Evolutionary conservation across 116 monocot genomes (phyloP).

Genomic region (Papilionanthe hybrid): DNA sequence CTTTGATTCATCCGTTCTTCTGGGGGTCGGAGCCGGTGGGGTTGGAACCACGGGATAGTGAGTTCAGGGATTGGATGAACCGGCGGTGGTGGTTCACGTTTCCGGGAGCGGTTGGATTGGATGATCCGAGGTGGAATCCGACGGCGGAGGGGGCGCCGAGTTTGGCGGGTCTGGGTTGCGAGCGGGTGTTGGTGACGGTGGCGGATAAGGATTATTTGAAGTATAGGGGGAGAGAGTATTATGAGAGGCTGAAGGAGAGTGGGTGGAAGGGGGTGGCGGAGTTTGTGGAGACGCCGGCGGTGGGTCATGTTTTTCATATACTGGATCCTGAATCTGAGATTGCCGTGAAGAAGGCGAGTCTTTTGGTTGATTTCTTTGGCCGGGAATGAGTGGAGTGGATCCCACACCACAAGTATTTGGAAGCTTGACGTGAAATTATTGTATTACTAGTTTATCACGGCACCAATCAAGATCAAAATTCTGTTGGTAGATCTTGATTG

Average conservation of each 20-base stretch:
- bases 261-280: slow-evolving; percentile 11
- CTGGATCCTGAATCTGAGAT: background rate
- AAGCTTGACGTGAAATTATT: too few species aligned
- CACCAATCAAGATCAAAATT: too few species aligned
- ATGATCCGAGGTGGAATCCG: slow-evolving; percentile 10
- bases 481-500: too few species aligned
- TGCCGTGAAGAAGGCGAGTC: background rate
- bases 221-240: slow-evolving; percentile 5
- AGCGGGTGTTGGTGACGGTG: slow-evolving; percentile 10
- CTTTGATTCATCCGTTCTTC: slow-evolving; percentile 31
- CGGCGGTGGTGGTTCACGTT: slow-evolving; percentile 15
- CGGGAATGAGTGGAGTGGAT: background rate
- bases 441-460: too few species aligned
- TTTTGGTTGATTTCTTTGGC: slow-evolving; percentile 6
- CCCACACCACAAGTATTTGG: background rate
- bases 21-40: slow-evolving; percentile 29
- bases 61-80: slow-evolving; percentile 9
- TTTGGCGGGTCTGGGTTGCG: slow-evolving; percentile 6
- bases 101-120: background rate
- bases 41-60: slow-evolving; percentile 15
- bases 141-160: background rate
- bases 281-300: slow-evolving; percentile 3
- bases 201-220: slow-evolving; percentile 8
- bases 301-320: slow-evolving; percentile 1
- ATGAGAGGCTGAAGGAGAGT: slow-evolving; percentile 3